Evolutionary conservation across 1,139 yeast genomes (phyloP), one percentile per base, ranked within the genome.

Genomic region (Lodderomyces margitis): DNA sequence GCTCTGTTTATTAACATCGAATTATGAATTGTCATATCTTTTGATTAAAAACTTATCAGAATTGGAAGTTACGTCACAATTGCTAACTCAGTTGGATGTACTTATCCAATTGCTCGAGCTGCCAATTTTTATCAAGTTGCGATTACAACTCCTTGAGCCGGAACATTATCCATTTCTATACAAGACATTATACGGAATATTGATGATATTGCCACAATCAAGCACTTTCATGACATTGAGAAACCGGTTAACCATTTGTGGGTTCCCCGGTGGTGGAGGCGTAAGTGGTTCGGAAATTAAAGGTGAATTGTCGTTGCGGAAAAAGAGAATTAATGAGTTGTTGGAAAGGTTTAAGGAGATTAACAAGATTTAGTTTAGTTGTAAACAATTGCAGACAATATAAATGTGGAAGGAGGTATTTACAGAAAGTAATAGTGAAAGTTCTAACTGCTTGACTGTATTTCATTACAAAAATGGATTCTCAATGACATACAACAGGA

Each of bases 191-290:
- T 94, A 89, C 58, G 98, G 98, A 1, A 75, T 94, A 37, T 70
- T 94, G 45, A 94, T 94, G 99, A 74, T 94, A 5, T 66, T 94
- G 41, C 99, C 99, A 0, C 99, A 94, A 59, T 87, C 97, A 0
- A 78, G 88, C n/a, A 96, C 98, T 0, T 94, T 88, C 61, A 81
- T 78, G 17, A 81, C 87, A 0, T 71, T 94, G 48, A 83, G 84
- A 49, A 87, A 85, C 56, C 72, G 99, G 46, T 71, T 92, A 41
- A 41, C 51, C 4, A 50, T 44, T 23, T 44, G 49, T 14, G 40
- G 21, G 14, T 27, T 37, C 24, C 34, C 17, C 1, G 57, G 65
- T 2, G 48, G 52, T 8, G 50, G 55, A 3, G 27, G 33, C 10
- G 25, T 28, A 5, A n/a, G 21, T 7, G 23, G 25, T 20, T 41